Percentiles rank a stretch among this genome's conserved stretches.
Conservation (phyloP, 75 land plant species). For the Adiantum capillusveneris region DNA sequence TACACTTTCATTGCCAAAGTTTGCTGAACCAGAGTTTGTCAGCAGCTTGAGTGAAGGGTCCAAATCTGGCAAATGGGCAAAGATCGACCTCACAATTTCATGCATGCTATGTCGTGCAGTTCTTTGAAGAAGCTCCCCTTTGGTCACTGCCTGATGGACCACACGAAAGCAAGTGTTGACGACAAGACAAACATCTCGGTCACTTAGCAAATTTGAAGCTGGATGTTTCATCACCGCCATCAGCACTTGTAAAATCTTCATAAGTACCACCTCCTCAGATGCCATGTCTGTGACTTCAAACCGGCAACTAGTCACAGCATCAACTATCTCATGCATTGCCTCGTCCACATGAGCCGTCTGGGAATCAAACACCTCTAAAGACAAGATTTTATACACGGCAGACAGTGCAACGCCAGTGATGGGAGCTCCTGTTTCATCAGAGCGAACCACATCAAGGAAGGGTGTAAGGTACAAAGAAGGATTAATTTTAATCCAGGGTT, state of each 20-base stretch:
- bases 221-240: slow-evolving; percentile 39
- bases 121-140: slow-evolving; percentile 73
- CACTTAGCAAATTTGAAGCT: slow-evolving; percentile 52
- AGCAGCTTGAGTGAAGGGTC: slow-evolving; percentile 18
- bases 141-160: slow-evolving; percentile 71
- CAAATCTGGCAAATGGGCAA: slow-evolving; percentile 56
- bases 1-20: slow-evolving; percentile 6
- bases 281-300: slow-evolving; percentile 70
- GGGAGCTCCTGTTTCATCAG: slow-evolving; percentile 81
- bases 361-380: slow-evolving; percentile 63
- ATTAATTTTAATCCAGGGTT: slow-evolving; percentile 62
- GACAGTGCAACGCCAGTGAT: slow-evolving; percentile 78
- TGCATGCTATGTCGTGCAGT: slow-evolving; percentile 81
- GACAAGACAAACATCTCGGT: slow-evolving; percentile 74
- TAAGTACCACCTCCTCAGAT: slow-evolving; percentile 74
- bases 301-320: slow-evolving; percentile 67
- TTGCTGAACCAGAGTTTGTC: slow-evolving; percentile 6
- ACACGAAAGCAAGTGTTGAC: slow-evolving; percentile 90
- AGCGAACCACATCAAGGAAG: slow-evolving; percentile 76
- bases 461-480: slow-evolving; percentile 76
- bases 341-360: slow-evolving; percentile 66
- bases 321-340: slow-evolving; percentile 60
- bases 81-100: slow-evolving; percentile 74
- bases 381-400: slow-evolving; percentile 72
- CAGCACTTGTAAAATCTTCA: slow-evolving; percentile 80